These are phyloP conservation scores for Starmerella tilneyi DNA, from an alignment of 805 yeast species.

Conservation along the genomic window DNA sequence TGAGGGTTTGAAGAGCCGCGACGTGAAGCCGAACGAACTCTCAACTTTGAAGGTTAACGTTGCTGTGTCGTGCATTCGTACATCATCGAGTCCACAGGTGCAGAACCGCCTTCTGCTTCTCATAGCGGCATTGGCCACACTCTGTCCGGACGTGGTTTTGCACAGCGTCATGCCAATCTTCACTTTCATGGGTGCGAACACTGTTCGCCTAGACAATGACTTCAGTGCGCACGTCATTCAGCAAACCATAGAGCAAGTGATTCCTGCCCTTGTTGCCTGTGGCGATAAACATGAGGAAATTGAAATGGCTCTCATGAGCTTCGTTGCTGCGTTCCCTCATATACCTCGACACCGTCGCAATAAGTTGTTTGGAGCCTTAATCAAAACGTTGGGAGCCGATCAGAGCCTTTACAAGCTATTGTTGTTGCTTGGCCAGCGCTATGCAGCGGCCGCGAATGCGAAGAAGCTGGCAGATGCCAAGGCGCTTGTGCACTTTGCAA, in stretches of 20 bases:
- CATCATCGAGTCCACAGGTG: slow-evolving; percentile 85
- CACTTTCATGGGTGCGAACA: slow-evolving; percentile 98
- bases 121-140: slow-evolving; percentile 73
- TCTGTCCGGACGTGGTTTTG: slow-evolving; percentile 81
- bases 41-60: slow-evolving; percentile 76
- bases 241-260: slow-evolving; percentile 77
- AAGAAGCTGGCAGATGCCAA: slow-evolving; percentile 48
- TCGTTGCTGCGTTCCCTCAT: slow-evolving; percentile 88
- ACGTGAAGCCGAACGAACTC: slow-evolving; percentile 33
- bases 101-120: slow-evolving; percentile 81
- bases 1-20: slow-evolving; percentile 31
- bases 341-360: slow-evolving; percentile 95
- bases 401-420: slow-evolving; percentile 61
- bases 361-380: slow-evolving; percentile 67
- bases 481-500: slow-evolving; percentile 59
- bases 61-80: slow-evolving; percentile 79
- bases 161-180: slow-evolving; percentile 99
- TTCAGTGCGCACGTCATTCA: slow-evolving; percentile 86
- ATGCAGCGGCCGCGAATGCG: slow-evolving; percentile 36
- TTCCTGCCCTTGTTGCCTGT: slow-evolving; percentile 70
- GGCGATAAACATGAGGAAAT: slow-evolving; percentile 49
- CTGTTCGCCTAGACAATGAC: slow-evolving; percentile 92
- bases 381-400: slow-evolving; percentile 60
- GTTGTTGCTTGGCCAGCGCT: slow-evolving; percentile 73
- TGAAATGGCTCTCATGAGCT: slow-evolving; percentile 76